phyloP scores from a whole-genome alignment of 2,329 filamentous ascomycete genomes.

The Penicillium sp. region DNA sequence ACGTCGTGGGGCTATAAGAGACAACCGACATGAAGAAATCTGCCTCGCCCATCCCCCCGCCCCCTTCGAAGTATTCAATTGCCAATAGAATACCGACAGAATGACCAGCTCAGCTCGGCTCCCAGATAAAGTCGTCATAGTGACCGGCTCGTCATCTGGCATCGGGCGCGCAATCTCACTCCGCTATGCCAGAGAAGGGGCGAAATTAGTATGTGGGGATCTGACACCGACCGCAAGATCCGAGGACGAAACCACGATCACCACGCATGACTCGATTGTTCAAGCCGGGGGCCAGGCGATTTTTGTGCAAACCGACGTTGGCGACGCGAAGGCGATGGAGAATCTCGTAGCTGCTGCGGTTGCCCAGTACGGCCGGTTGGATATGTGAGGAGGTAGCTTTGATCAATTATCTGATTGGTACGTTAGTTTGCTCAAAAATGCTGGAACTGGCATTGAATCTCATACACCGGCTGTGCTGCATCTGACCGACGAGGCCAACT shows the following conservation, averaged over 20 bases:
- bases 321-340: conserved; percentile 38
- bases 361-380: conserved; percentile 40
- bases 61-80: no score
- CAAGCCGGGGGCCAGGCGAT: conserved; percentile 38
- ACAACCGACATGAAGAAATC: no score
- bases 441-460: conserved; percentile 50
- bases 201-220: conserved; percentile 47
- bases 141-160: conserved; percentile 52
- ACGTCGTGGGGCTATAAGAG: no score
- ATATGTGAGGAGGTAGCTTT: conserved; percentile 39
- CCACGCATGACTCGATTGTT: conserved; percentile 44
- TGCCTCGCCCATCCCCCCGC: no score
- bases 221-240: conserved; percentile 25
- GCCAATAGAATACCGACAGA: no score
- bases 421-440: conserved; percentile 50
- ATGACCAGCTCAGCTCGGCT: conserved; percentile 18
- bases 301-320: conserved; percentile 50
- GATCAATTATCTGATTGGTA: background rate
- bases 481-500: conserved; percentile 47
- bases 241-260: conserved; percentile 19
- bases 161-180: conserved; percentile 50
- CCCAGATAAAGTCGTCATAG: conserved; percentile 40
- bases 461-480: conserved; percentile 44
- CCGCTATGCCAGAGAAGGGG: conserved; percentile 44
- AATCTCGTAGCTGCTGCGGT: conserved; percentile 39